A percentile compares a stretch with the other conserved stretches of the same genome.
phyloP scores from a whole-genome alignment of 805 yeast genomes.

The Diddensiella santjacobensis region DNA sequence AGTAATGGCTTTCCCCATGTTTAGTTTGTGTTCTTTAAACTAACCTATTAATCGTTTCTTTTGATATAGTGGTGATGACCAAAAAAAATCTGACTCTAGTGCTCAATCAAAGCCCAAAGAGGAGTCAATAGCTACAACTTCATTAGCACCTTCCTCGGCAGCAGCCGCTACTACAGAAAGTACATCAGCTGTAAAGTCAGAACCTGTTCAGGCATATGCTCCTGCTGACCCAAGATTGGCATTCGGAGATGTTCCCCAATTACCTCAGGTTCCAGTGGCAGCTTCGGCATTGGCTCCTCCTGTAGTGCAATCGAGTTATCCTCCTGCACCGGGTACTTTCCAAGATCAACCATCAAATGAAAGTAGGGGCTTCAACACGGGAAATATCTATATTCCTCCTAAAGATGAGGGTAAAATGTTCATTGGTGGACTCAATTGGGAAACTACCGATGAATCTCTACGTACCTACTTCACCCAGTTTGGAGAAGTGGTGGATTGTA shows the following conservation, averaged over 20 bases:
- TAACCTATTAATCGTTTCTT: conserved; percentile 3
- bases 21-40: conserved; percentile 1
- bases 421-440: conserved; percentile 97
- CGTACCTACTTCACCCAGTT: conserved; percentile 77
- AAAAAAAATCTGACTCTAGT: conserved; percentile 25
- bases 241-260: conserved; percentile 20
- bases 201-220: neutral
- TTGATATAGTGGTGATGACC: conserved; percentile 34
- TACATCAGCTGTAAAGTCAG: conserved; percentile 18
- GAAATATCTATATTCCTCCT: conserved; percentile 45
- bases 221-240: conserved; percentile 21
- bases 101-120: conserved; percentile 9
- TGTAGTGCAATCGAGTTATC: conserved; percentile 6
- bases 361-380: conserved; percentile 29
- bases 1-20: conserved; percentile 33
- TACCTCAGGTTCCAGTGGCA: conserved; percentile 8
- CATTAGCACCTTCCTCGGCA: conserved; percentile 8
- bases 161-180: conserved; percentile 13
- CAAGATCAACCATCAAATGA: conserved; percentile 1
- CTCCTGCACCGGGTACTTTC: conserved; percentile 4
- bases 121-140: conserved; percentile 4
- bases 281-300: conserved; percentile 5
- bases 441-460: conserved; percentile 85
- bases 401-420: conserved; percentile 89
- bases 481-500: conserved; percentile 84